Evolutionary conservation across 345 rosid genomes (phyloP).

Genomic region (Salix udensis): DNA sequence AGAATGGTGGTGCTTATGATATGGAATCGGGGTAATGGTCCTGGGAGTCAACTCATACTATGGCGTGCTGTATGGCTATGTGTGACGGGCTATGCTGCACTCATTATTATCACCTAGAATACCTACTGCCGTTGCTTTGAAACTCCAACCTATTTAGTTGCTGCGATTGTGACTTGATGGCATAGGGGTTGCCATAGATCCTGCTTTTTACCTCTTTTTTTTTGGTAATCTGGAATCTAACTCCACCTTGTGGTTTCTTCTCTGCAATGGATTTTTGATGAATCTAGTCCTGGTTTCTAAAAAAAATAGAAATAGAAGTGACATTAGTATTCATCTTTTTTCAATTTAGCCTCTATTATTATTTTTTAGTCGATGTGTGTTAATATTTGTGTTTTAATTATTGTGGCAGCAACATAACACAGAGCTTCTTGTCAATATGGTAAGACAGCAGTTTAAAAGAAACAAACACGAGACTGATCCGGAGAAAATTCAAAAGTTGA

Average conservation of each 20-base stretch:
- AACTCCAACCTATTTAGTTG: background rate
- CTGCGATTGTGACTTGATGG: background rate
- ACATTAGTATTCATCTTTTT: background rate
- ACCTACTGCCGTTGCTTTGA: background rate
- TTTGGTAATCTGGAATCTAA: background rate
- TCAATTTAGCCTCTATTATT: background rate
- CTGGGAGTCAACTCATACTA: background rate
- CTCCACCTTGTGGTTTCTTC: background rate
- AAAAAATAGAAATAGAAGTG: background rate
- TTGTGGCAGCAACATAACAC: conserved; percentile 83
- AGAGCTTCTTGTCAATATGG: conserved; percentile 63
- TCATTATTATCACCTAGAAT: background rate
- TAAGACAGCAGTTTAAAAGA: conserved; percentile 82
- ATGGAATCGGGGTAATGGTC: background rate
- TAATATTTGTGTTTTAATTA: background rate
- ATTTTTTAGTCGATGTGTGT: background rate
- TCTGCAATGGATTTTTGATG: background rate
- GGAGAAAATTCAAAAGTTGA: conserved; percentile 78
- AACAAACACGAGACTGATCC: conserved; percentile 84
- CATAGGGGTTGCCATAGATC: background rate
- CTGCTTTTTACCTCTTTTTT: background rate
- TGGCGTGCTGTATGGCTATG: background rate
- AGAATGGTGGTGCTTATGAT: background rate
- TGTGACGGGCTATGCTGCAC: background rate
- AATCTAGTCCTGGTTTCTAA: background rate